These are phyloP conservation scores for Torulaspora gathmanii DNA, from an alignment of 805 yeast genomes.

Conservation along the genomic window DNA sequence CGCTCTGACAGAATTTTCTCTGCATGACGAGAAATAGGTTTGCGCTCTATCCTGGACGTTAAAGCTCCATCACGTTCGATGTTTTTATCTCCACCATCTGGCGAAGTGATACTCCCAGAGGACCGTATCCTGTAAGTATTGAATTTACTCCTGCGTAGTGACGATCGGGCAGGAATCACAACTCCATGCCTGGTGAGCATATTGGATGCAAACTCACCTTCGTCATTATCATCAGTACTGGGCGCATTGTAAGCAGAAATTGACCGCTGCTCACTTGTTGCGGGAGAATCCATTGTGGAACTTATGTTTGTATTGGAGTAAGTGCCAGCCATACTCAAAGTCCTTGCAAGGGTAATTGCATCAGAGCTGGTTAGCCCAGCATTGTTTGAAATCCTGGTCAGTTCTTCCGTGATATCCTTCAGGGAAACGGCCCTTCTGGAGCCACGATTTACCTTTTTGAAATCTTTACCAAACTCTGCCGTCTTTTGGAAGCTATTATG, in stretches of 20 bases:
- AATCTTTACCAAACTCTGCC: neutral
- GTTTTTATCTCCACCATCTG: neutral
- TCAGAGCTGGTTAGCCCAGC: conserved; percentile 78
- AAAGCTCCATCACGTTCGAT: neutral
- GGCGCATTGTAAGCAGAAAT: conserved; percentile 1
- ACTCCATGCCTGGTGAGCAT: conserved; percentile 30
- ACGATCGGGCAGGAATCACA: conserved; percentile 33
- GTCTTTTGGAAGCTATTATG: conserved; percentile 5
- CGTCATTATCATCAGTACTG: conserved; percentile 9
- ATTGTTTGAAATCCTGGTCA: conserved; percentile 65
- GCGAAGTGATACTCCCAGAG: conserved; percentile 12
- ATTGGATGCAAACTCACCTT: conserved; percentile 31
- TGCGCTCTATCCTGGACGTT: neutral
- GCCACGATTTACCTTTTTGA: neutral
- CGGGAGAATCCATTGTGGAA: neutral
- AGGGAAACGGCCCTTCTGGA: conserved; percentile 48
- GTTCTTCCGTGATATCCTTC: conserved; percentile 66
- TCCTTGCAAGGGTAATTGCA: conserved; percentile 77
- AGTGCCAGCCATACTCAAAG: conserved; percentile 65
- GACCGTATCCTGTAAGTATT: conserved; percentile 46
- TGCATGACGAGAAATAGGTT: neutral
- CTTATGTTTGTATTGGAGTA: conserved; percentile 36
- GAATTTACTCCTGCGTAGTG: conserved; percentile 46
- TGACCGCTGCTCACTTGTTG: conserved; percentile 1
- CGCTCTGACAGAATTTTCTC: neutral